Base-by-base conservation (phyloP, 2,329 filamentous ascomycete species). In the Coleophoma crateriformis region DNA sequence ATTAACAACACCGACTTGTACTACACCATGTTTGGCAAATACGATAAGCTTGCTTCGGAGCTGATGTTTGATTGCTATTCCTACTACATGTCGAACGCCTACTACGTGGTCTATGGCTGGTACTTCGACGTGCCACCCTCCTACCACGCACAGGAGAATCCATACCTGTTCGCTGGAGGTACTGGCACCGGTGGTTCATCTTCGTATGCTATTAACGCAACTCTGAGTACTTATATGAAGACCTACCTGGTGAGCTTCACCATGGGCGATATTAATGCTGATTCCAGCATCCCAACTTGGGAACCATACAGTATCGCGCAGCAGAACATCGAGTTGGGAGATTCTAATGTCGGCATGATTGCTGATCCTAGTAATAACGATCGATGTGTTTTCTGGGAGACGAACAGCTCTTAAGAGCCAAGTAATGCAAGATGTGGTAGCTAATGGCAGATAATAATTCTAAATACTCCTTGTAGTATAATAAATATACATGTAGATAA, bases 11-110 rank as follows among this genome's bases (percentile, higher is more conserved):
- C 45, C 11, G 45, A 47, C 27, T 15, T 47, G 20, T 47, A 47
- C 17, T 47, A 47, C 34, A 47, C 45, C 45, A 47, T 47, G n/a
- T 47, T 47, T 15, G 45, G 45, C 15, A 47, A 47, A 20, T 47
- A 47, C 45, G 45, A 47, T 32, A 33, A 20, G 4, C 27, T 47
- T 22, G 20, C 22, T 14, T 47, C 45, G 10, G 45, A 47, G 17
- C 7, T 47, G 12, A 19, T 47, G 13, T 32, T 47, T 4, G 37
- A 47, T 15, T 47, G 45, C 17, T 47, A 47, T 6, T 38, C 34
- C 13, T 47, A 47, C 37, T 47, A 47, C 13, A 11, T 47, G 33
- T 47, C 45, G 2, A 19, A 40, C 14, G 45, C 45, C 7, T 47
- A 47, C 17, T n/a, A 15, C 12, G 39, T 20, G 22, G 22, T 33